Base-by-base conservation (phyloP, 371 early-diverging fungal genomes). In the Cokeromyces recurvatus region DNA sequence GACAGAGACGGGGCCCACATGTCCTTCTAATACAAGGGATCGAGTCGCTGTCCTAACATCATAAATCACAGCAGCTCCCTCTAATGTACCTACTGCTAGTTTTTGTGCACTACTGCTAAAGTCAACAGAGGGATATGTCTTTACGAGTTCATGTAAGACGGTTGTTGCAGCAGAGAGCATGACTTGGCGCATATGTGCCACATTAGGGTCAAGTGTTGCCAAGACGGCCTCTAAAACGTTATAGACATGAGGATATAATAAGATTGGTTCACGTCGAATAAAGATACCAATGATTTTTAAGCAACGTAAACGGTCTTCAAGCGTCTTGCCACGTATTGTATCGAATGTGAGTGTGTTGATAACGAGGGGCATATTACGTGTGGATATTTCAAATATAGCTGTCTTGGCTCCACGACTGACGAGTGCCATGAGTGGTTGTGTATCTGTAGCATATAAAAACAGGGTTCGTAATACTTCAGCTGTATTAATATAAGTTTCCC, bases 21-120 rank as follows among this genome's bases (percentile, higher is more conserved):
- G 88, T 0, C 92, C 91, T 64, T 89, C 89, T 9, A 91, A 55
- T 15, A 89, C 76, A 14, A 84, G 78, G 20, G 81, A 81, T n/a
- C 82, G 81, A 4, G 91, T 89, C 0, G 91, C 90, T 1, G 92
- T 91, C n/a, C 85, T 72, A 12, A 92, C 59, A 64, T 94, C 92
- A 55, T 89, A 91, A 2, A 92, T 79, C 8, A 90, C 68, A 2
- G 79, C 74, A 0, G 84, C 78, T 0, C 94, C 94, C 48, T 92
- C 91, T 17, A 71, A 44, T 2, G 85, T 84, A n/a, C 92, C 94
- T 1, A 89, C 81, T 0, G 84, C 85, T 11, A 94, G 59, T 31
- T 87, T 79, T 62, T 94, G 94, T 0, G 84, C 67, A 2, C 70
- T 77, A 20, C 75, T 70, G 55, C 90, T 91, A 53, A 94, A 91